Evolutionary conservation across 1,284 basidiomycete species (phyloP), one percentile per base, ranked within the genome.

Genomic region (Sporisorium exsertum): DNA sequence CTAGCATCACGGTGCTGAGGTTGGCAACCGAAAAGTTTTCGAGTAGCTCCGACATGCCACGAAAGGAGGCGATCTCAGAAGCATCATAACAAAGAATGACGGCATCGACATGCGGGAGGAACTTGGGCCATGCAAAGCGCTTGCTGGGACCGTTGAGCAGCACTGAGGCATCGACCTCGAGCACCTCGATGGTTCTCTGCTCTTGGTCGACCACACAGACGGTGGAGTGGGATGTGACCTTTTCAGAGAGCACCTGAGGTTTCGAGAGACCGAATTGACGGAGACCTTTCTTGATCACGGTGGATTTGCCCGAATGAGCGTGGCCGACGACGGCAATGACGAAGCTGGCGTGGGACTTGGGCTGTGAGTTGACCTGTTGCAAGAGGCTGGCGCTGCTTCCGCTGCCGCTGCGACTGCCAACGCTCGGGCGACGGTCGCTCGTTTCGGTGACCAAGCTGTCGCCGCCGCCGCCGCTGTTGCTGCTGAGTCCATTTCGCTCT

Each of bases 1-100:
- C 81, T 0, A 83, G 77, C 80, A 83, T 82, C 27, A 83, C 80
- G 26, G 78, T 83, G 69, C 79, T 78, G 20, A 83, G 63, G 42
- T 73, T 63, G 46, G 68, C 66, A 2, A 76, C 64, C 15, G 77
- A 69, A 52, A 83, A 83, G 51, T 81, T 79, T 33, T 83, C 80
- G 50, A 83, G 79, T 40, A 83, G 64, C 40, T 81, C 80, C 16
- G 80, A 79, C 80, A 83, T 82, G 64, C 81, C 81, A 10, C 79
- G 76, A 59, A 81, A 82, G 18, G 78, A 80, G 22, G 72, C 58
- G 32, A 82, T 71, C 58, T 80, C 66, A 27, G 81, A 64, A 13
- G 81, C 81, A 29, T 83, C 80, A 58, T 83, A 83, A 72, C 81
- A 83, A 16, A 83, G 77, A 43, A 81, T 79, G 53, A 81, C 80